These are phyloP conservation scores for Berberis vulgaris DNA, from an alignment of 164 flowering plant genomes.

Conservation along the genomic window DNA sequence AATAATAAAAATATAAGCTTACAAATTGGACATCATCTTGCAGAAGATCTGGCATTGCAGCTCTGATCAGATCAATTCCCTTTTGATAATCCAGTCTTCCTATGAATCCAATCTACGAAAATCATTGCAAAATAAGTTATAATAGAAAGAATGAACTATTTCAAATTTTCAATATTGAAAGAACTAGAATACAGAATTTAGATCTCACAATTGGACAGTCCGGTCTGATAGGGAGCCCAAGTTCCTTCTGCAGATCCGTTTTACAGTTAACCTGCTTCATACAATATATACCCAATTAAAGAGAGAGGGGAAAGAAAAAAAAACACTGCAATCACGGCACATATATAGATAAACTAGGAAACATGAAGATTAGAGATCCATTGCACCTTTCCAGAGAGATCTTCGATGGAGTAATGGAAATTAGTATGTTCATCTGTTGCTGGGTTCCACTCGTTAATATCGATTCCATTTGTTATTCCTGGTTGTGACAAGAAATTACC, in stretches of 20 bases:
- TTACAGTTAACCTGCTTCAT: constrained; percentile 67
- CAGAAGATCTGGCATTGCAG: too few relatives aligned
- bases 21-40: too few relatives aligned
- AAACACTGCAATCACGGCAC: too few relatives aligned
- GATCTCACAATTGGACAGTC: constrained; percentile 78
- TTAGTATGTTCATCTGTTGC: constrained; percentile 58
- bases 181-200: constrained; percentile 3
- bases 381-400: constrained; percentile 84
- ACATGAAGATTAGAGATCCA: not conserved
- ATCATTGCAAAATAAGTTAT: constrained; percentile 6
- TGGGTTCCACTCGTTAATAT: constrained; percentile 79
- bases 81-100: constrained; percentile 62
- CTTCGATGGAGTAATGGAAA: constrained; percentile 54
- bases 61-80: too few relatives aligned
- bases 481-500: not conserved
- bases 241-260: constrained; percentile 72
- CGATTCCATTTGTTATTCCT: constrained; percentile 93
- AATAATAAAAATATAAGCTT: too few relatives aligned
- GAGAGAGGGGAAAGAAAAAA: too few relatives aligned
- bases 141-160: not conserved
- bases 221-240: constrained; percentile 68
- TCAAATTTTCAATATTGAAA: not conserved
- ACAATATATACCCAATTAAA: not conserved
- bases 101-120: constrained; percentile 78
- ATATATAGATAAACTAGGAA: not conserved